phyloP scores from a whole-genome alignment of 768 basidiomycete species.

The Suillus tomentosus region DNA sequence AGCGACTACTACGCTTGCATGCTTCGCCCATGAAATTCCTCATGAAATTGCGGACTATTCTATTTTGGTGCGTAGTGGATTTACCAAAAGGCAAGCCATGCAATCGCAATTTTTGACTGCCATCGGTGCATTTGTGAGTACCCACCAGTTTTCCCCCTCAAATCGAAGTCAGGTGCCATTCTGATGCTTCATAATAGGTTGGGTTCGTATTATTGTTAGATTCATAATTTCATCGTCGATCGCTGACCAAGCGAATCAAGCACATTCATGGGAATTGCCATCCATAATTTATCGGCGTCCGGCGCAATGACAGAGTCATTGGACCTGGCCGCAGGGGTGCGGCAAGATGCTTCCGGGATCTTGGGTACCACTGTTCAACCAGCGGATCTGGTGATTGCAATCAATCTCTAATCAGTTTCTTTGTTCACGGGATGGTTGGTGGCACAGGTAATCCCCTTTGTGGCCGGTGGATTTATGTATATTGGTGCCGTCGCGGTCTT shows the following conservation, averaged over 20 bases:
- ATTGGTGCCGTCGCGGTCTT: conserved; percentile 92
- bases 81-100: conserved; percentile 91
- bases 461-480: conserved; percentile 90
- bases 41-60: conserved; percentile 98
- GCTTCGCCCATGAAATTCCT: conserved; percentile 94
- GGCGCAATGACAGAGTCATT: conserved; percentile 40
- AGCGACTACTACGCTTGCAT: conserved; percentile 92
- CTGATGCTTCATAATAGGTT: conserved; percentile 32
- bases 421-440: conserved; percentile 18
- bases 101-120: conserved; percentile 91
- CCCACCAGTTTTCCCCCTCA: conserved; percentile 15
- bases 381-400: conserved; percentile 68
- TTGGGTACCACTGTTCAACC: conserved; percentile 80
- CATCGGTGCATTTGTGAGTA: conserved; percentile 81
- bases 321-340: conserved; percentile 76
- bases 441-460: conserved; percentile 80
- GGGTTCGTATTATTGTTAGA: conserved; percentile 28
- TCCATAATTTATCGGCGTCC: conserved; percentile 72
- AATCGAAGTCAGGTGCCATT: conserved; percentile 20
- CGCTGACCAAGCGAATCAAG: conserved; percentile 36
- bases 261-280: conserved; percentile 86
- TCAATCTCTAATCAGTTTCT: conserved; percentile 14
- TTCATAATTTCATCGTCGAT: conserved; percentile 1
- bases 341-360: conserved; percentile 74
- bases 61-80: conserved; percentile 87